phyloP scores from a whole-genome alignment of 306 rosid species.

The Glycine tomentella region DNA sequence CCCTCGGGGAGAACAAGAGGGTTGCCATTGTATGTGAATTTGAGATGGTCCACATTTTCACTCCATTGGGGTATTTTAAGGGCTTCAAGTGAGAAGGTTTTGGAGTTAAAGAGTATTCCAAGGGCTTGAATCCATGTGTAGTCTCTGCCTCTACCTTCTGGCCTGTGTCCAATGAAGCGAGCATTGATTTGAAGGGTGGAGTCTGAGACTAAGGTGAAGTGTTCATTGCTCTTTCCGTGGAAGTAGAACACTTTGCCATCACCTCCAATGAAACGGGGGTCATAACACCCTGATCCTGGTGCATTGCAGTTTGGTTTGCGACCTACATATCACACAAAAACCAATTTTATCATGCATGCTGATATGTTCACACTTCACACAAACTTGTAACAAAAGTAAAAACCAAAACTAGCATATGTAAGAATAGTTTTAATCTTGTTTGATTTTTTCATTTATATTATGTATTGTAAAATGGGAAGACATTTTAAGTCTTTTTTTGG shows the following conservation, averaged over 20 bases:
- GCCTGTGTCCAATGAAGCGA: slow-evolving; percentile 57
- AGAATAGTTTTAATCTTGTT: background rate
- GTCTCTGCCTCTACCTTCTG: slow-evolving; percentile 43
- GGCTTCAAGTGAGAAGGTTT: slow-evolving; percentile 54
- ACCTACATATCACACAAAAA: background rate
- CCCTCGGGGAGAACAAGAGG: too few species aligned
- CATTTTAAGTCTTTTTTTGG: too few species aligned
- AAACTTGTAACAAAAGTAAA: background rate
- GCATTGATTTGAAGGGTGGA: too few species aligned
- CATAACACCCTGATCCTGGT: slow-evolving; percentile 63
- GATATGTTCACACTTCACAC: background rate
- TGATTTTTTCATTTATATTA: background rate
- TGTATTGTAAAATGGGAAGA: background rate
- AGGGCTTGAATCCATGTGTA: slow-evolving; percentile 61
- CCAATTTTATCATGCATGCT: background rate
- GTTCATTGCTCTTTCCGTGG: too few species aligned
- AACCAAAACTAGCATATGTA: background rate
- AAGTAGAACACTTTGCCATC: slow-evolving; percentile 52
- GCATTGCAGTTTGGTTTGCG: slow-evolving; percentile 63
- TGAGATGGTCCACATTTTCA: slow-evolving; percentile 45
- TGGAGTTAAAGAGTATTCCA: slow-evolving; percentile 47
- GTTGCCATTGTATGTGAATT: slow-evolving; percentile 51
- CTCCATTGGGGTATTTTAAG: slow-evolving; percentile 43
- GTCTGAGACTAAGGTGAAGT: too few species aligned
- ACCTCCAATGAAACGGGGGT: slow-evolving; percentile 63